Evolutionary conservation across 805 yeast genomes (phyloP).

Genomic region (Starmerella ratchasimensis): DNA sequence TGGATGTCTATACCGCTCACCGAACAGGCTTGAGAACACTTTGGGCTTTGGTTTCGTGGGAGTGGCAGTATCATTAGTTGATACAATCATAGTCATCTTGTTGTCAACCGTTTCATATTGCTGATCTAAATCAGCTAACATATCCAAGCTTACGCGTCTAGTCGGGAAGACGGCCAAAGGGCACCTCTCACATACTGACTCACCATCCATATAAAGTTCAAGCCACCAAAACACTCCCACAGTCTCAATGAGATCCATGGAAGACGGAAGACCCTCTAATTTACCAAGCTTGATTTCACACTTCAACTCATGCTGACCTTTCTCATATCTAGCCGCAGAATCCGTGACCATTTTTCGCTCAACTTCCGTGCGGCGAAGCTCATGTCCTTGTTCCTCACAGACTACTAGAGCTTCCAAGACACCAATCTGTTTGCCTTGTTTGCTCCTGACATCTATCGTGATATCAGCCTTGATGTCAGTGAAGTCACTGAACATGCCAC

Average conservation of each 20-base stretch:
- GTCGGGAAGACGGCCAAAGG: not conserved
- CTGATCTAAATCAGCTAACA: not conserved
- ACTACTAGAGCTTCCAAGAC: no score
- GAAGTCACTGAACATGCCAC: no score
- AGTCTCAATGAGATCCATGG: not conserved
- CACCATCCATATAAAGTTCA: not conserved
- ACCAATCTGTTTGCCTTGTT: no score
- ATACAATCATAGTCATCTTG: not conserved
- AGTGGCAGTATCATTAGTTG: not conserved
- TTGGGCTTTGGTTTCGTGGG: constrained; percentile 2
- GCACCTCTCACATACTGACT: not conserved
- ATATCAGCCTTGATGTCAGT: no score
- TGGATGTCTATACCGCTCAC: constrained; percentile 5
- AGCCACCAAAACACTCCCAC: constrained; percentile 1
- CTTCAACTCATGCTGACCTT: not conserved
- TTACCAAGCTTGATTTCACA: not conserved
- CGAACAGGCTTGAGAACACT: constrained; percentile 3
- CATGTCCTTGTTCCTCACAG: no score
- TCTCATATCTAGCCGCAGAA: no score
- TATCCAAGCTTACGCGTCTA: not conserved
- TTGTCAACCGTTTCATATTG: not conserved
- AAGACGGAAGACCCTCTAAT: not conserved
- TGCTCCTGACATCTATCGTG: no score
- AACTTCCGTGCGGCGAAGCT: no score
- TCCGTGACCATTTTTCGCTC: no score